phyloP scores from a whole-genome alignment of 805 yeast species.

The Brettanomyces custersianus region DNA sequence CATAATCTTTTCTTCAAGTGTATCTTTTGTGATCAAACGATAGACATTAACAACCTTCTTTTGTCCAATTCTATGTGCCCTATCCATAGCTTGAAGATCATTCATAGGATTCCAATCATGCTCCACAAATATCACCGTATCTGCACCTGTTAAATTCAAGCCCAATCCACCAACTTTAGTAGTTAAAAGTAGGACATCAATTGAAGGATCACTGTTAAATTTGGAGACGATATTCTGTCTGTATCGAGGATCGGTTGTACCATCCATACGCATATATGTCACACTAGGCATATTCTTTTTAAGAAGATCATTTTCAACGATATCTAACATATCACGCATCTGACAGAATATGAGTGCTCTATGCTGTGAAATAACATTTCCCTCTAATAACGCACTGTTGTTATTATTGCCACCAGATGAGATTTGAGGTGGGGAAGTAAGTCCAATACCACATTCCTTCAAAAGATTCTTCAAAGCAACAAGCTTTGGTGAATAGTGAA shows the following conservation, averaged over 20 bases:
- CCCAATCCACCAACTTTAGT: constrained; percentile 99
- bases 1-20: constrained; percentile 96
- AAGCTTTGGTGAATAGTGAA: constrained; percentile 86
- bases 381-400: constrained; percentile 7
- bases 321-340: constrained; percentile 93
- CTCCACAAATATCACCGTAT: constrained; percentile 97
- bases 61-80: constrained; percentile 97
- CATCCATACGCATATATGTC: constrained; percentile 90
- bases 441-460: constrained; percentile 88
- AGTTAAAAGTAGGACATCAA: constrained; percentile 82
- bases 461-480: constrained; percentile 71
- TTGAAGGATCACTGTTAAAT: constrained; percentile 94
- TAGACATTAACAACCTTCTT: constrained; percentile 96
- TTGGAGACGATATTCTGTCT: constrained; percentile 86
- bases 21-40: constrained; percentile 83
- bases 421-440: constrained; percentile 14
- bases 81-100: constrained; percentile 97
- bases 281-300: constrained; percentile 82
- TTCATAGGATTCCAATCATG: constrained; percentile 99
- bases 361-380: constrained; percentile 79
- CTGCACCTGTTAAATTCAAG: constrained; percentile 94
- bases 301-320: constrained; percentile 85
- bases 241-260: constrained; percentile 84
- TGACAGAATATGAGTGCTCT: constrained; percentile 94
- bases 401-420: constrained; percentile 4